These are phyloP conservation scores for Houttuynia cordata DNA, from an alignment of 164 flowering plant species.

Conservation along the genomic window DNA sequence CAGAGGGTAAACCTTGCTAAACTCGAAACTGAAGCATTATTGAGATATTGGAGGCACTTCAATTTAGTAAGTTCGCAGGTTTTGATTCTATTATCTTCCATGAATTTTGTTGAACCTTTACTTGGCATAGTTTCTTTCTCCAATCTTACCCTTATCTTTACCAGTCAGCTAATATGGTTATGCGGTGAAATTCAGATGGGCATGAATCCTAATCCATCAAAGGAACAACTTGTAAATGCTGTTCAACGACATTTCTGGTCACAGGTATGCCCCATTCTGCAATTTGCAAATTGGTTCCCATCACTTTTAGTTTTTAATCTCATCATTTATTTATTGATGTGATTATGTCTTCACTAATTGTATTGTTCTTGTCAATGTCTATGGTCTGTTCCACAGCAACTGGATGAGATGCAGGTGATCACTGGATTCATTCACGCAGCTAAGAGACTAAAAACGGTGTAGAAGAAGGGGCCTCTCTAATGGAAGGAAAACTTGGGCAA, in stretches of 20 bases:
- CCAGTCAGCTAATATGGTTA: not conserved
- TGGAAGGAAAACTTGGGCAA: no score
- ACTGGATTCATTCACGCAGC: constrained; percentile 51
- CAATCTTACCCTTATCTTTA: not conserved
- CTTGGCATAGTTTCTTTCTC: not conserved
- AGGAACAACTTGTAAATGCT: constrained; percentile 51
- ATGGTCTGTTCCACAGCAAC: constrained; percentile 15
- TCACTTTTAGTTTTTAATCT: no score
- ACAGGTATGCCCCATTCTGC: constrained; percentile 31
- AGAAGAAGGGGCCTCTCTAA: not conserved
- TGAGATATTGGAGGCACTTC: constrained; percentile 66
- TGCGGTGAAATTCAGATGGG: constrained; percentile 20
- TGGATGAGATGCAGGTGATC: constrained; percentile 65
- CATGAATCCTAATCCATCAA: constrained; percentile 32
- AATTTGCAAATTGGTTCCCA: no score
- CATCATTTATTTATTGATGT: no score
- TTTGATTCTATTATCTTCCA: not conserved
- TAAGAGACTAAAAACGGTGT: constrained; percentile 33
- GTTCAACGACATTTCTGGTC: constrained; percentile 63
- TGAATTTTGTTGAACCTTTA: no score
- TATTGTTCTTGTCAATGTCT: not conserved
- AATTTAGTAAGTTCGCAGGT: constrained; percentile 43
- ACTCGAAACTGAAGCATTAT: constrained; percentile 55
- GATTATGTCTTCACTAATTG: not conserved
- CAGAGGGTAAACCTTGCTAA: constrained; percentile 68